Evolutionary conservation across 306 rosid genomes (phyloP), one percentile per base, ranked within the genome.

Genomic region (Prunus salicina): DNA sequence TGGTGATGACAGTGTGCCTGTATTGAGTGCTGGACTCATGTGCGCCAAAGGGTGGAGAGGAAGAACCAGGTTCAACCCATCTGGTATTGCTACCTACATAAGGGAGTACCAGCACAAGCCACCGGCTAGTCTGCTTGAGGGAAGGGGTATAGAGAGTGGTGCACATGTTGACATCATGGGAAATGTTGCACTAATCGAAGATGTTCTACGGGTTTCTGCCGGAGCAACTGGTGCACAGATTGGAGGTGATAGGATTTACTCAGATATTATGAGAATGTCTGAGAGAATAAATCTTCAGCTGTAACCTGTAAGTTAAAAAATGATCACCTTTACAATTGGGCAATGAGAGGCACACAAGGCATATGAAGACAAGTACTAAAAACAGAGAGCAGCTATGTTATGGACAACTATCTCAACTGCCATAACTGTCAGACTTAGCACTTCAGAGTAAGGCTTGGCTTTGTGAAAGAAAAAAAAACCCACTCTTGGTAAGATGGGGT

Each of bases 11-110:
- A 82, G 83, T 14, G 87, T 80, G 50, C 86, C 89, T 1, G 80
- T 88, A 20, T 3, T 89, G 70, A 93, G 97, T 72, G 88, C 97
- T 13, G 96, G 98, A 16, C 89, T 82, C 89, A 93, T 89, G 97
- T 89, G 97, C 38, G 87, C 91, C 6, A 91, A 88, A 84, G 97
- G 90, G 34, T 91, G 98, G 98, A 83, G 83, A 8, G 86, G 88
- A 85, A 85, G 74, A 76, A 91, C 98, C 15, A 84, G 88, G 67
- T 93, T 93, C 91, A 93, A 91, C 71, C 97, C 97, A 15, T 83
- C 93, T 0, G 91, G 86, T 32, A 82, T 80, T 34, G 76, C 82
- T 51, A 84, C 96, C 27, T 80, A 78, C 71, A 64, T 88, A 73
- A 87, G 92, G 82, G 97, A 93, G 77, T 89, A 89, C 82, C 34